Evolutionary conservation across 2,329 filamentous ascomycete species (phyloP).

Genomic region (Trichophyton benhamiae): DNA sequence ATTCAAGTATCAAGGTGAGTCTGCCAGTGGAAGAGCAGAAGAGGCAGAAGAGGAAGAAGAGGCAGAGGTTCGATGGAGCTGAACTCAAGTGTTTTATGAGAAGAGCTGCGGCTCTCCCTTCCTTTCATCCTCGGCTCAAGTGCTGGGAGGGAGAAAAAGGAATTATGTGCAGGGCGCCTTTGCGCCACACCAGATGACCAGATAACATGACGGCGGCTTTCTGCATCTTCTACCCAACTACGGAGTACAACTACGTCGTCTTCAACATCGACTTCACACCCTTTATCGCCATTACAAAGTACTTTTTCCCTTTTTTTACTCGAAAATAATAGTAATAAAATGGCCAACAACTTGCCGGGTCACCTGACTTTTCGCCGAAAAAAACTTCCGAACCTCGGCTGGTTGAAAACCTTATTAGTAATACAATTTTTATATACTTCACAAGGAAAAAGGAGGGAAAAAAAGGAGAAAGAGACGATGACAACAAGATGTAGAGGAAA

Average conservation of each 20-base stretch:
- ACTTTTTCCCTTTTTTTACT: background rate
- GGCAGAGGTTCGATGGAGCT: slow-evolving; percentile 11
- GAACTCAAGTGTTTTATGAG: background rate
- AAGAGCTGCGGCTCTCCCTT: background rate
- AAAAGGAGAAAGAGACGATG: slow-evolving; percentile 54
- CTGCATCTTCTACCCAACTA: background rate
- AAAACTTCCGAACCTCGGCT: slow-evolving; percentile 2
- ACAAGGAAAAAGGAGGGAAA: background rate
- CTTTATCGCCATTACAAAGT: background rate
- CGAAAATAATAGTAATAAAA: background rate
- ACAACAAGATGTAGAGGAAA: slow-evolving; percentile 48
- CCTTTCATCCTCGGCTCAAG: background rate
- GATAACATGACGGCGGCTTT: background rate
- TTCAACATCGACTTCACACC: background rate
- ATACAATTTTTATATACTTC: background rate
- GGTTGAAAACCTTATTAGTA: background rate
- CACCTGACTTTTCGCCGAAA: slow-evolving; percentile 4
- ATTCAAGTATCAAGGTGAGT: slow-evolving; percentile 2
- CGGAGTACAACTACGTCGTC: too few species aligned
- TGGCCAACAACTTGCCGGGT: background rate
- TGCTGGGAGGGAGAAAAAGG: background rate
- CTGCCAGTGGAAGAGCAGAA: slow-evolving; percentile 10
- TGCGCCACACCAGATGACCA: background rate
- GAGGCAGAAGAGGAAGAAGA: slow-evolving; percentile 7
- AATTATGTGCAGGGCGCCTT: background rate